Evolutionary conservation across 768 basidiomycete genomes (phyloP).

Genomic region (Pulveroboletus sp.): DNA sequence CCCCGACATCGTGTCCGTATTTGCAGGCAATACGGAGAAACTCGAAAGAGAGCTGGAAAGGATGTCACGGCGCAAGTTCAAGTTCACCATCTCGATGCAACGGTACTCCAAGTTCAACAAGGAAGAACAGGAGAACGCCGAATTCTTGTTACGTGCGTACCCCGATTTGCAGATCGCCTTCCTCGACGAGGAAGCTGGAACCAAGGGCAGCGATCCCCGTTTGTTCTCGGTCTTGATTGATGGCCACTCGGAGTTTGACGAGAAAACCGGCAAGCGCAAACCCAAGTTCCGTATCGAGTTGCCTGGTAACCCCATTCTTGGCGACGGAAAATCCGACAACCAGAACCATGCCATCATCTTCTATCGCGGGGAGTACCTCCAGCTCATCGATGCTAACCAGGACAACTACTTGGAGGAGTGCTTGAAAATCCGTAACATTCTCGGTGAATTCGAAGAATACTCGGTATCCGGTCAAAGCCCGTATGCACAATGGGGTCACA

Average conservation of each 20-base stretch:
- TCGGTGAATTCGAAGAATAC: conserved; percentile 97
- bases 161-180: conserved; percentile 98
- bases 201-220: conserved; percentile 82
- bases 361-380: conserved; percentile 97
- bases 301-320: conserved; percentile 97
- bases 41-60: conserved; percentile 94
- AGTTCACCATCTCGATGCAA: conserved; percentile 98
- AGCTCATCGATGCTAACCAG: conserved; percentile 99
- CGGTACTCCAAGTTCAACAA: conserved; percentile 99
- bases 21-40: conserved; percentile 94
- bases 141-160: conserved; percentile 95
- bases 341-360: conserved; percentile 99
- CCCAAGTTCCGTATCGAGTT: conserved; percentile 98
- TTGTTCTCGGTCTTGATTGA: conserved; percentile 94
- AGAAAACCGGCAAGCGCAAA: conserved; percentile 80
- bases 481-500: conserved; percentile 93
- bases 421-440: conserved; percentile 94
- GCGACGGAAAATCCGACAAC: conserved; percentile 99
- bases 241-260: conserved; percentile 93
- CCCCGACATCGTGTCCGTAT: conserved; percentile 92
- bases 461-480: conserved; percentile 88
- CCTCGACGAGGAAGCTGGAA: conserved; percentile 91
- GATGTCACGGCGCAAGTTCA: conserved; percentile 98
- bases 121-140: conserved; percentile 97
- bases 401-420: conserved; percentile 99